Conservation (phyloP, 2,329 filamentous ascomycete species). For the Chaetomiaceae sp. region DNA sequence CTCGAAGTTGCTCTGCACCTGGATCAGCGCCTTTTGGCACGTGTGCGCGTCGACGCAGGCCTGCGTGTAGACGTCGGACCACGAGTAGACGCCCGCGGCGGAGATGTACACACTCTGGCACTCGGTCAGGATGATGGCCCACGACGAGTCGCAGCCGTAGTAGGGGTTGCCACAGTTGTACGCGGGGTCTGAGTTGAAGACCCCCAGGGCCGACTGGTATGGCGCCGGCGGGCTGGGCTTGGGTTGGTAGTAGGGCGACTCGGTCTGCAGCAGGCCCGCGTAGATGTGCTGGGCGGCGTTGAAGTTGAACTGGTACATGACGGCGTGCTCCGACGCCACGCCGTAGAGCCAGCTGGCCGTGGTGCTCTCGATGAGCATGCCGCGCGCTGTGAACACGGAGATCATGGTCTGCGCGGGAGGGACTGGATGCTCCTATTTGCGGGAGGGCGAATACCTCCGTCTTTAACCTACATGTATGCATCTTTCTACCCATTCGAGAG, state of each 20-base stretch:
- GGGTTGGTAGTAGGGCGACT: conserved; percentile 26
- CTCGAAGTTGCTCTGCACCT: too few relatives aligned
- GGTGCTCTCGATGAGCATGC: too few relatives aligned
- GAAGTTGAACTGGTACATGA: too few relatives aligned
- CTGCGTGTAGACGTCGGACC: conserved; percentile 23
- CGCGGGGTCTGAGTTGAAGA: conserved; percentile 3
- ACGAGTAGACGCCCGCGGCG: conserved; percentile 25
- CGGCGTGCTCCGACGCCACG: too few relatives aligned
- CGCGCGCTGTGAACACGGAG: too few relatives aligned
- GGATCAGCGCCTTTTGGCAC: conserved; percentile 20
- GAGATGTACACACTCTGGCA: conserved; percentile 22
- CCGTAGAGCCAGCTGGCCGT: too few relatives aligned
- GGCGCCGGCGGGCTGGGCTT: conserved; percentile 20
- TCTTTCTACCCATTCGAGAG: too few relatives aligned
- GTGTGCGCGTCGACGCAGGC: conserved; percentile 15
- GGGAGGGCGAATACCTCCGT: too few relatives aligned
- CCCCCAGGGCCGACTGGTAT: conserved; percentile 10
- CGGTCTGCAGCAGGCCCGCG: conserved; percentile 39
- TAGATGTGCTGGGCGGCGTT: conserved; percentile 40
- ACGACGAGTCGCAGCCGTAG: conserved; percentile 20
- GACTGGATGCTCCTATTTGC: too few relatives aligned
- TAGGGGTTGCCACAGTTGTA: conserved; percentile 1
- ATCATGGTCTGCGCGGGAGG: too few relatives aligned
- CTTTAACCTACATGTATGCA: too few relatives aligned
- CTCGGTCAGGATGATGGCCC: conserved; percentile 18